Percentiles rank a stretch among this genome's conserved stretches.
Evolutionary conservation across 768 basidiomycete genomes (phyloP).

Genomic region (Hypholoma fasciculare): DNA sequence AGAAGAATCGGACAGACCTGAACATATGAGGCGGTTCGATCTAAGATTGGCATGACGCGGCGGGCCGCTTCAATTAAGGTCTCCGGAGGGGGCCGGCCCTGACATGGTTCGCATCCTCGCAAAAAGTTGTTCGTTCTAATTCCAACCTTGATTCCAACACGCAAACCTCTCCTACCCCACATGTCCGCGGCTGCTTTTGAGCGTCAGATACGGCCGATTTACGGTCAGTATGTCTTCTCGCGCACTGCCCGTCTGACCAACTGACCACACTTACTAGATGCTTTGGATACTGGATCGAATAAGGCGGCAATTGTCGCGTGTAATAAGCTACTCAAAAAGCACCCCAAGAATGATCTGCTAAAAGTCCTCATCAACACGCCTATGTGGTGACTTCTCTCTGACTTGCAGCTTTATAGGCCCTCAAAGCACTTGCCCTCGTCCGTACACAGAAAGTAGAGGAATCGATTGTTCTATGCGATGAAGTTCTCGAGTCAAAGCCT

Average conservation of each 20-base stretch:
- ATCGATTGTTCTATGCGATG: constrained; percentile 74
- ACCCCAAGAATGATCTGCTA: constrained; percentile 69
- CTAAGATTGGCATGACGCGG: background rate
- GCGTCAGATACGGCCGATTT: constrained; percentile 84
- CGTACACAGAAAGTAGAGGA: constrained; percentile 88
- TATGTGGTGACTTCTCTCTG: constrained; percentile 3
- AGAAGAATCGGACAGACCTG: background rate
- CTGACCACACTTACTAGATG: constrained; percentile 49
- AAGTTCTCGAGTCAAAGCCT: constrained; percentile 72
- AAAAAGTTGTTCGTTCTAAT: background rate
- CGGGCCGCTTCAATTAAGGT: constrained; percentile 2
- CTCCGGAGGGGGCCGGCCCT: constrained; percentile 6
- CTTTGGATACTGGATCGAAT: constrained; percentile 83
- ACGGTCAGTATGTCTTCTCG: constrained; percentile 49
- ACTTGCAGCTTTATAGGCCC: constrained; percentile 45
- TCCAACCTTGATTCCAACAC: background rate
- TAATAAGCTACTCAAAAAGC: constrained; percentile 87
- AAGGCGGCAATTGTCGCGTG: constrained; percentile 84
- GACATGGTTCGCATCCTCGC: background rate
- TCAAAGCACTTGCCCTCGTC: constrained; percentile 83
- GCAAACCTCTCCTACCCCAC: background rate
- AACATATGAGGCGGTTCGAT: background rate
- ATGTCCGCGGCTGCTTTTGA: constrained; percentile 64
- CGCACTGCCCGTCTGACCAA: background rate
- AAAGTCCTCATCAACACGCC: constrained; percentile 44